A percentile compares a stretch with the other conserved stretches of the same genome.
phyloP scores from a whole-genome alignment of 2,329 filamentous ascomycete species.

The Diaporthe sp. region DNA sequence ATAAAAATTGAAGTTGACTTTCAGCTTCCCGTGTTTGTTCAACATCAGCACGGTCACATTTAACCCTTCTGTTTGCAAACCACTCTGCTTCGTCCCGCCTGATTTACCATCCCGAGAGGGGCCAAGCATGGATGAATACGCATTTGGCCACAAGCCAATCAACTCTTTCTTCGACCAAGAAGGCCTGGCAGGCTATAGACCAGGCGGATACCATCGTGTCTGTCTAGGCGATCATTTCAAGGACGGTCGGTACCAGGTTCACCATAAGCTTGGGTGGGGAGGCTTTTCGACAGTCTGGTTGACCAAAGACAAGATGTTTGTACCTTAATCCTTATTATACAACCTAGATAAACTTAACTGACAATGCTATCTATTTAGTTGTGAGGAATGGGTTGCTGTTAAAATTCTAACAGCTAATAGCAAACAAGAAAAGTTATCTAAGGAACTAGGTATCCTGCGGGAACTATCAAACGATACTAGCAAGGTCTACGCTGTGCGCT shows the following conservation, averaged over 20 bases:
- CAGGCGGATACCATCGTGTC: neutral
- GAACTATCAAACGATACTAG: neutral
- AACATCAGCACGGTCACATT: no score
- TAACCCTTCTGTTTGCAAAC: no score
- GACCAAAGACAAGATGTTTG: neutral
- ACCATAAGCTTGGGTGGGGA: constrained; percentile 11
- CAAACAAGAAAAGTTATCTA: neutral
- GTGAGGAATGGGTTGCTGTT: constrained; percentile 5
- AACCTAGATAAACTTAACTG: neutral
- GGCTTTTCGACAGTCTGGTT: constrained; percentile 2
- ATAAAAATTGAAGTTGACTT: no score
- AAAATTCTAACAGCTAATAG: neutral
- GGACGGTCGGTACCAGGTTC: neutral
- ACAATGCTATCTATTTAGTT: neutral
- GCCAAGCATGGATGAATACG: neutral
- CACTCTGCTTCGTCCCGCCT: no score
- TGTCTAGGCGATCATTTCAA: neutral
- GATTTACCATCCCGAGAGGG: no score
- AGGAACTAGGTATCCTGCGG: neutral
- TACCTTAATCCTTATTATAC: neutral
- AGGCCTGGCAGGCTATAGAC: neutral
- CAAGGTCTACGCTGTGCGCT: neutral
- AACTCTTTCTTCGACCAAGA: neutral
- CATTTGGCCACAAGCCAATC: neutral
- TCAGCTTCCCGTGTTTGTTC: no score